Evolutionary conservation across 140 eudicot species (phyloP).

Genomic region (Oenanthe javanica): DNA sequence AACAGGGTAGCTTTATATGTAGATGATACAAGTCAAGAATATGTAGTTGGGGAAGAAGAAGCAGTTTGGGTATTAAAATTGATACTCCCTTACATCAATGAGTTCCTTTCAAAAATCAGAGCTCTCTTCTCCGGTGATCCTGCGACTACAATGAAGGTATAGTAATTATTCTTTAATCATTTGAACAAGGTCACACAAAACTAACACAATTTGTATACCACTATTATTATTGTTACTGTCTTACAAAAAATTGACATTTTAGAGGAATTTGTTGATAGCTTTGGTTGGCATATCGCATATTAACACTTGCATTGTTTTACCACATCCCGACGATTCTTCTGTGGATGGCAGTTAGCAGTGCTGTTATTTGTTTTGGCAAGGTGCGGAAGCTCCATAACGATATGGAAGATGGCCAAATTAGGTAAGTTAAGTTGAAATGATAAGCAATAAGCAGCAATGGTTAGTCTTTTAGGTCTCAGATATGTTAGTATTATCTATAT

Average conservation of each 20-base stretch:
- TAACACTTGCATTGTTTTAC: background rate
- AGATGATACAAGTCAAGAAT: conserved; percentile 27
- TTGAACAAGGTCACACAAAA: background rate
- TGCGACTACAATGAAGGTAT: conserved; percentile 92
- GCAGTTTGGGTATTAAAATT: conserved; percentile 69
- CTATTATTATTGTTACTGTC: background rate
- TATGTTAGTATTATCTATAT: too few species aligned
- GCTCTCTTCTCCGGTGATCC: conserved; percentile 95
- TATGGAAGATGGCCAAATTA: conserved; percentile 88
- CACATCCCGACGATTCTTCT: conserved; percentile 21
- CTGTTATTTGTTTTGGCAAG: conserved; percentile 84
- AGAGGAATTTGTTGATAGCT: background rate
- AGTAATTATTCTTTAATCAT: background rate
- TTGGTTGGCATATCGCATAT: background rate
- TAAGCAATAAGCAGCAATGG: background rate
- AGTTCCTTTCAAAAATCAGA: conserved; percentile 65
- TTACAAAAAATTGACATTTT: background rate
- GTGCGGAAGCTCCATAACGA: conserved; percentile 87
- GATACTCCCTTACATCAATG: conserved; percentile 75
- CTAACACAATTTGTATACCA: background rate
- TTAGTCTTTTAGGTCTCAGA: background rate
- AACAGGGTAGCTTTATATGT: conserved; percentile 45
- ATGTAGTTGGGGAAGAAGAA: conserved; percentile 80
- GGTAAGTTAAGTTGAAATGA: conserved; percentile 40
- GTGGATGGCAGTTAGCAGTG: conserved; percentile 77